phyloP scores from a whole-genome alignment of 73 alveolate species.

The Tetrahymena elliotti region DNA sequence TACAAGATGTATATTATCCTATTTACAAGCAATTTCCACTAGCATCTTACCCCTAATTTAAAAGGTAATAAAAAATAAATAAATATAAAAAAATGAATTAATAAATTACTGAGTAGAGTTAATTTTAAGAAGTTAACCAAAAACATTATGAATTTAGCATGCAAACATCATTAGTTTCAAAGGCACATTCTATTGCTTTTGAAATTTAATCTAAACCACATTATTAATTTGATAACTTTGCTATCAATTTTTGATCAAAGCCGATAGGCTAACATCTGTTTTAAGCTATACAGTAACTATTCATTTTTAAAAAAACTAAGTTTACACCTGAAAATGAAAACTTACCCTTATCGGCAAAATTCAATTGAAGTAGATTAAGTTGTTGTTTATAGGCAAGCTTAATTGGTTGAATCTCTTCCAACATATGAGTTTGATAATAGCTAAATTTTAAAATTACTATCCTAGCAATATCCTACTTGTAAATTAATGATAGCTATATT shows the following conservation, averaged over 20 bases:
- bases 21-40: neutral
- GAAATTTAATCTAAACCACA: neutral
- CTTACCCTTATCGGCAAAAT: neutral
- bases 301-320: too few species aligned
- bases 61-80: too few species aligned
- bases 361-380: neutral
- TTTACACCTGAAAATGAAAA: too few species aligned
- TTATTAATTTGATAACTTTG: neutral
- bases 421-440: neutral
- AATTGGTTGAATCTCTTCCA: neutral
- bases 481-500: neutral
- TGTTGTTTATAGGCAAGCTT: neutral
- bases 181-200: neutral
- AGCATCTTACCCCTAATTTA: neutral
- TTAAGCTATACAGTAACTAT: neutral
- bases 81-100: too few species aligned
- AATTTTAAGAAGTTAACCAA: neutral
- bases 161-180: neutral
- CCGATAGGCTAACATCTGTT: neutral
- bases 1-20: neutral
- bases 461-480: neutral
- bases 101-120: neutral
- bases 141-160: neutral
- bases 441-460: too few species aligned
- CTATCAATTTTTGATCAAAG: neutral